Percentiles rank a stretch among this genome's conserved stretches.
Evolutionary conservation across 2,329 filamentous ascomycete species (phyloP).

Genomic region (Alternaria solani): DNA sequence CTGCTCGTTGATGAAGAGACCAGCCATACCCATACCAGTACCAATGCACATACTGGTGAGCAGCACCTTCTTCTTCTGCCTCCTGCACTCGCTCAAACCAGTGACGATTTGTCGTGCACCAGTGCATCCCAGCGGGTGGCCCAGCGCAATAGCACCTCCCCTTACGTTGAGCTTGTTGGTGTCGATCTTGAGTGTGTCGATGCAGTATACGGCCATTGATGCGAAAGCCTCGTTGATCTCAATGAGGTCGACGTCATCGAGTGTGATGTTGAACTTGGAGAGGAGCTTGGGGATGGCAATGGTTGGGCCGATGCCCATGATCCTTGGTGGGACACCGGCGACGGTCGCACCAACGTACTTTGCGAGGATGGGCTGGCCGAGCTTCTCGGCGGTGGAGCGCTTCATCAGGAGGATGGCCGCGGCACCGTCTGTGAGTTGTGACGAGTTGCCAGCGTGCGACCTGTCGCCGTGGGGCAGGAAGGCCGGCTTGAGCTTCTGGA

Average conservation of each 20-base stretch:
- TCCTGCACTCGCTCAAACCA: slow-evolving; percentile 82
- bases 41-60: slow-evolving; percentile 90
- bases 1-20: slow-evolving; percentile 71
- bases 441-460: slow-evolving; percentile 92
- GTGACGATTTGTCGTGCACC: slow-evolving; percentile 87
- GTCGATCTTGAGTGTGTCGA: slow-evolving; percentile 71
- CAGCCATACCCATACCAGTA: slow-evolving; percentile 72
- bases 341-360: slow-evolving; percentile 95
- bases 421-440: slow-evolving; percentile 93
- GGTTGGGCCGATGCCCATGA: slow-evolving; percentile 94
- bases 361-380: slow-evolving; percentile 89
- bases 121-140: slow-evolving; percentile 82
- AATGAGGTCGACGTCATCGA: slow-evolving; percentile 86
- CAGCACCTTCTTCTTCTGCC: slow-evolving; percentile 87
- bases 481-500: slow-evolving; percentile 86
- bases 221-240: slow-evolving; percentile 99
- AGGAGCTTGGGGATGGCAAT: slow-evolving; percentile 82
- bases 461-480: slow-evolving; percentile 89
- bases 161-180: slow-evolving; percentile 80
- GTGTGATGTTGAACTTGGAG: slow-evolving; percentile 75
- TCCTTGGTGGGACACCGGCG: slow-evolving; percentile 86
- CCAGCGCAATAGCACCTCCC: slow-evolving; percentile 83
- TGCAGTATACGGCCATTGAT: slow-evolving; percentile 95
- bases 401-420: slow-evolving; percentile 93
- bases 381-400: slow-evolving; percentile 83